Base-by-base conservation (phyloP, 2,329 filamentous ascomycete species). In the Cercospora brassicicola region DNA sequence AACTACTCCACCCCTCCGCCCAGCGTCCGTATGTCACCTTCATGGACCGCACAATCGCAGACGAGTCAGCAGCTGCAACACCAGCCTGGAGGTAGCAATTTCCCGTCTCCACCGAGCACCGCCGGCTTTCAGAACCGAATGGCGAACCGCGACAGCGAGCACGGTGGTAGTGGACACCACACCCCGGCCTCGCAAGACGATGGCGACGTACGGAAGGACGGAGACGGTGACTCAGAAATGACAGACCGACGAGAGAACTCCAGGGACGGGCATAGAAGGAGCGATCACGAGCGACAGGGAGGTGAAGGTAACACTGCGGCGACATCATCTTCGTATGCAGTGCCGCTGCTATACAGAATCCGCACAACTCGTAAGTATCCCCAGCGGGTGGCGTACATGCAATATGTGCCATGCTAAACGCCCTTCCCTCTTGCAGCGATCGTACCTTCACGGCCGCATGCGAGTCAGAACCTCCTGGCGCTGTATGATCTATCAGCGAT, bases 401-500 rank as follows among this genome's bases (percentile, higher is more conserved):
- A 30, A 59, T 67, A 64, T 71, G 70, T 75, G 76, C 77, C 77
- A 74, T 75, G 76, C 76, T 75, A 77, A 79, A 76, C 76, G 64
- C 71, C 74, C 73, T 77, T 45, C 72, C 67, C 73, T 71, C 72
- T 71, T 78, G 76, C 81, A 81, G 78, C 79, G 74, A 77, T 77
- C 59, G 66, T 73, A 28, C 72, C 81, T 68, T 84, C 86, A 71
- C 82, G 82, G 74, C 88, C 88, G 69, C 85, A 88, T 75, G 82
- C 83, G 62, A 82, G 84, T 69, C 81, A 88, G 74, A 85, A 90
- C 79, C 79, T 90, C 67, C 82, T 90, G 69, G 82, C 83, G 62
- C 81, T 88, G 66, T 90, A 88, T 79, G 82, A 83, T 64, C 79
- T 90, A 68, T 82, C 84, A 70, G 77, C 81, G 39, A 81, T 89